These are phyloP conservation scores for Aspergillaceae sp. DNA, from an alignment of 2,329 filamentous ascomycete species.

Conservation along the genomic window DNA sequence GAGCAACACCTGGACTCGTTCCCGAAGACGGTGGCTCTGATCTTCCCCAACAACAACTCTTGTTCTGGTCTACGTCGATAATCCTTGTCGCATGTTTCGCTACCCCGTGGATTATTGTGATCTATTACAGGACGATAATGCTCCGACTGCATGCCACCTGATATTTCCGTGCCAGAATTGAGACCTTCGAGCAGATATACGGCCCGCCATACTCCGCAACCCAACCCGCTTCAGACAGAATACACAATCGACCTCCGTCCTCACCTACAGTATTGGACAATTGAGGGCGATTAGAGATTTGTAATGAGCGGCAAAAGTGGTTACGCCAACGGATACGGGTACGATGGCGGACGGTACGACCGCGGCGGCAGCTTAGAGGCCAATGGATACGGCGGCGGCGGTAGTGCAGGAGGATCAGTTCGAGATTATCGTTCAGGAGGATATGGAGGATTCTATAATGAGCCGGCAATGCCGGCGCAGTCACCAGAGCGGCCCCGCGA, in stretches of 20 bases:
- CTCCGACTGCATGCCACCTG: background rate
- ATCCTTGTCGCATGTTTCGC: background rate
- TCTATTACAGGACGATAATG: background rate
- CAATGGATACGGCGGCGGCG: conserved; percentile 23
- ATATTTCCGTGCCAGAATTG: background rate
- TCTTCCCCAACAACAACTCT: background rate
- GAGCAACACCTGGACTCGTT: background rate
- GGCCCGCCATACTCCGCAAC: background rate
- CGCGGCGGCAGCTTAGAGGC: conserved; percentile 22
- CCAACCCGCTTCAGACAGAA: background rate
- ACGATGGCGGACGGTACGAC: conserved; percentile 28
- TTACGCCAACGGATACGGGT: conserved; percentile 32
- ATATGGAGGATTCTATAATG: conserved; percentile 37
- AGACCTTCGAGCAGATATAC: background rate
- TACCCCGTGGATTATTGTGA: background rate
- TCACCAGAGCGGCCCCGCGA: conserved; percentile 28
- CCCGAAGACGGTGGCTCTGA: background rate
- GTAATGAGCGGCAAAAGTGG: conserved; percentile 30
- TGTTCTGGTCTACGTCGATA: background rate
- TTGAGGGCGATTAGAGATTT: conserved; percentile 5
- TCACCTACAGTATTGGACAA: background rate
- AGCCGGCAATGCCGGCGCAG: conserved; percentile 17
- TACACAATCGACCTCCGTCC: background rate
- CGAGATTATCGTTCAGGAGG: conserved; percentile 35
- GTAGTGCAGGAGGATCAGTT: conserved; percentile 10